Evolutionary conservation across 352 stramenopile genomes (phyloP).

Genomic region (Phytopythium litorale): DNA sequence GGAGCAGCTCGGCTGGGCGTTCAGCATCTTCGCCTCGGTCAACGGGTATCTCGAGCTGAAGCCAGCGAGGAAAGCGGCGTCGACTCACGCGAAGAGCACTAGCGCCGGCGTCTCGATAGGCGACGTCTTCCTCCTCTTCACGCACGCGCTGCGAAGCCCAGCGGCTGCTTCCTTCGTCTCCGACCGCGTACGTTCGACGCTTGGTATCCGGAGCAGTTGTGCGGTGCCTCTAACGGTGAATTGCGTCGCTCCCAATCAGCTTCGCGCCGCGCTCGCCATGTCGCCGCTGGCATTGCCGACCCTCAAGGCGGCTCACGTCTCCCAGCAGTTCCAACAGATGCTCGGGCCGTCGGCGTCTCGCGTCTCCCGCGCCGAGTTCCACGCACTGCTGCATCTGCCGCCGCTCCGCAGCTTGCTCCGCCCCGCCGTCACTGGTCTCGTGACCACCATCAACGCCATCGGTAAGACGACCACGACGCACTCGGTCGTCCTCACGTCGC

Average conservation of each 20-base stretch:
- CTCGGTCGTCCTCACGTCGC: conserved; percentile 7
- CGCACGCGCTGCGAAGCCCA: conserved; percentile 46
- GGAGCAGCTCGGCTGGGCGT: conserved; percentile 56
- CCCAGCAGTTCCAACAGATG: conserved; percentile 15
- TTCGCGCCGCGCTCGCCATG: conserved; percentile 44
- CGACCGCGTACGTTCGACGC: conserved; percentile 30
- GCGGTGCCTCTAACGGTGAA: neutral
- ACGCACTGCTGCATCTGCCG: conserved; percentile 33
- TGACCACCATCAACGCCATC: neutral
- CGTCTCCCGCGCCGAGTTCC: conserved; percentile 43
- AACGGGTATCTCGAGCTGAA: conserved; percentile 40
- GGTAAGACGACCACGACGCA: neutral
- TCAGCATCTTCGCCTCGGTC: conserved; percentile 48
- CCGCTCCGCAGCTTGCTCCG: conserved; percentile 43
- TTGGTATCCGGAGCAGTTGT: neutral
- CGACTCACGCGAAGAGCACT: conserved; percentile 7
- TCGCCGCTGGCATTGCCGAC: conserved; percentile 10
- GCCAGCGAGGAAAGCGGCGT: neutral
- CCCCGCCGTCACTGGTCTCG: conserved; percentile 12
- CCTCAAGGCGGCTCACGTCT: conserved; percentile 12
- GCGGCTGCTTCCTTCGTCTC: conserved; percentile 43
- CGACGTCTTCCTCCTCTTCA: conserved; percentile 51
- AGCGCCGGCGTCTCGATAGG: conserved; percentile 22
- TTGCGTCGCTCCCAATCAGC: conserved; percentile 14
- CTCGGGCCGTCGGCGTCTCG: conserved; percentile 24